Evolutionary conservation across 2,329 filamentous ascomycete genomes (phyloP).

Genomic region (Xylaria sp.): DNA sequence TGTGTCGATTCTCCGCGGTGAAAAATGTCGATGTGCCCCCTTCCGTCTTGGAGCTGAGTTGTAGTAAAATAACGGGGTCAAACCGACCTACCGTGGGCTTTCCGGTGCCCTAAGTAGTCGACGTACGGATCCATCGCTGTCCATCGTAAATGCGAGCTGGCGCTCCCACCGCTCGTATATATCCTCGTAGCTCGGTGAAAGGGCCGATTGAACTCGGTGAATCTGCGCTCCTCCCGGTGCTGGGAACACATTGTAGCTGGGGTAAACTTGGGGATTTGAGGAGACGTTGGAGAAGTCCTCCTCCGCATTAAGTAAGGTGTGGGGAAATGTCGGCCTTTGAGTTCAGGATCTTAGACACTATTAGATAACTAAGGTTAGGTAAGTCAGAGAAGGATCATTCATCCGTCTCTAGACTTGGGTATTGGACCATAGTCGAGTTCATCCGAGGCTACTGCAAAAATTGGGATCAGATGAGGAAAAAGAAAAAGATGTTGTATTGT

Average conservation of each 20-base stretch:
- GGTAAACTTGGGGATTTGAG: conserved; percentile 17
- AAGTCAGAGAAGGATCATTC: conserved; percentile 16
- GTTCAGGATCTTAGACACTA: background rate
- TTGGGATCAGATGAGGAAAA: too few relatives aligned
- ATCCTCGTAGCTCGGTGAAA: conserved; percentile 11
- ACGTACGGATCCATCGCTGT: background rate
- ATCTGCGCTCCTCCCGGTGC: background rate
- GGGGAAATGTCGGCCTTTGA: conserved; percentile 19
- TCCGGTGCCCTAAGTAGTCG: background rate
- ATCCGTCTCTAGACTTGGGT: background rate
- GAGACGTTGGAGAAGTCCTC: conserved; percentile 18
- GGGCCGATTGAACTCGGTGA: conserved; percentile 23
- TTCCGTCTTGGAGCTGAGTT: too few relatives aligned
- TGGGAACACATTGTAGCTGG: background rate
- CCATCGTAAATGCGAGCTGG: background rate
- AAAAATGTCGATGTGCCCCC: background rate
- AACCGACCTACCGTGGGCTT: background rate
- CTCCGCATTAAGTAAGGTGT: background rate
- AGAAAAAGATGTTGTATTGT: too few relatives aligned
- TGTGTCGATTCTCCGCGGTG: background rate
- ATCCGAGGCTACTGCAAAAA: background rate
- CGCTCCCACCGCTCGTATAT: conserved; percentile 8
- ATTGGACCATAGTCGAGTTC: background rate
- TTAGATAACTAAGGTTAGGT: background rate
- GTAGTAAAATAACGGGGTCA: too few relatives aligned